A percentile compares a stretch with the other conserved stretches of the same genome.
Conservation (phyloP, 768 basidiomycete genomes). For the Lactifluus rugatus region DNA sequence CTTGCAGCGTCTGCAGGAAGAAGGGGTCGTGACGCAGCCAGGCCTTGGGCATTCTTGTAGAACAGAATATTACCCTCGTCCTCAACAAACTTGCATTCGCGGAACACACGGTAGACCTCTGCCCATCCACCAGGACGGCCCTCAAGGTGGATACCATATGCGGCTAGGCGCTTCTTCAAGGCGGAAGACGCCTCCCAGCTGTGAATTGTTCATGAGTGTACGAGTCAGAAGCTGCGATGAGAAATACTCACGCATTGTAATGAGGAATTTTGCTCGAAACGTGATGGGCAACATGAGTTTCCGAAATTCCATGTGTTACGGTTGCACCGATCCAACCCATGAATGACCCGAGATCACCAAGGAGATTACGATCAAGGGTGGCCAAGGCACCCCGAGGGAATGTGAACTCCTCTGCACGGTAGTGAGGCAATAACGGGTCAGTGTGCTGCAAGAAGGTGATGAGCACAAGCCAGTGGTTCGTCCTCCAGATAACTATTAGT, state of each 20-base stretch:
- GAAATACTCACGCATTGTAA: conserved; percentile 57
- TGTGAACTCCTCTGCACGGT: conserved; percentile 80
- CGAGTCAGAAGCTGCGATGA: background rate
- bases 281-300: conserved; percentile 91
- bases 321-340: conserved; percentile 81
- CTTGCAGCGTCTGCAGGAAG: conserved; percentile 48
- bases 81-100: conserved; percentile 88
- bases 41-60: conserved; percentile 79
- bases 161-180: conserved; percentile 61
- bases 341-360: conserved; percentile 68
- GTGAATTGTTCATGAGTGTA: background rate
- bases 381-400: conserved; percentile 90
- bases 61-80: conserved; percentile 87
- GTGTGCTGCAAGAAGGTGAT: conserved; percentile 99
- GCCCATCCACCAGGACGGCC: conserved; percentile 72
- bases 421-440: conserved; percentile 90
- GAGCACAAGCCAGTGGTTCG: conserved; percentile 90
- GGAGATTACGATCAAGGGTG: conserved; percentile 77
- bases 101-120: conserved; percentile 69
- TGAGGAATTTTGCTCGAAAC: conserved; percentile 94
- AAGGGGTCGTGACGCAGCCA: conserved; percentile 60
- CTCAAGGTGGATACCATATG: conserved; percentile 50
- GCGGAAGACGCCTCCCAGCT: conserved; percentile 89
- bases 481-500: conserved; percentile 31
- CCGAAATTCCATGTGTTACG: conserved; percentile 86